A percentile compares a stretch with the other conserved stretches of the same genome.
Conservation (phyloP, 2,329 filamentous ascomycete species). For the Colletotrichum eleusines region DNA sequence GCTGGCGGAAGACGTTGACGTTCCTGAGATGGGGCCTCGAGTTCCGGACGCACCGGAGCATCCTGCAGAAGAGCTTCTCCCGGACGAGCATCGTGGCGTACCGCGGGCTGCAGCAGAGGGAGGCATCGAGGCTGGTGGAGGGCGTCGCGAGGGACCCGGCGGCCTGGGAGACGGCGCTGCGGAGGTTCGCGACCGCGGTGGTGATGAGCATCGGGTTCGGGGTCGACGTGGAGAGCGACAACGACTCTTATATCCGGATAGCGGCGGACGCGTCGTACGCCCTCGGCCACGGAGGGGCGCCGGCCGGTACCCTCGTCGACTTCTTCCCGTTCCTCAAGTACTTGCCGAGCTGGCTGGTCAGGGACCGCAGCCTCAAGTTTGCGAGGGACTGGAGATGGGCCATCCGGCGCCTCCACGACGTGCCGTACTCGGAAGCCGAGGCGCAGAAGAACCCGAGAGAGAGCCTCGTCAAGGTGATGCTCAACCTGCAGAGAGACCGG, state of each 20-base stretch:
- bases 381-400: slow-evolving; percentile 48
- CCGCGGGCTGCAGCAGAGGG: slow-evolving; percentile 45
- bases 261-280: slow-evolving; percentile 43
- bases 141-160: slow-evolving; percentile 49
- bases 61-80: slow-evolving; percentile 58
- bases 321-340: slow-evolving; percentile 58
- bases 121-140: slow-evolving; percentile 44
- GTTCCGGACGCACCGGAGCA: slow-evolving; percentile 58
- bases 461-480: slow-evolving; percentile 45
- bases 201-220: slow-evolving; percentile 60
- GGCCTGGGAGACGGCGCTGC: slow-evolving; percentile 53
- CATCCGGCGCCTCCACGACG: slow-evolving; percentile 57
- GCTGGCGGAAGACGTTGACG: slow-evolving; percentile 59
- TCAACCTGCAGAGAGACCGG: slow-evolving; percentile 45
- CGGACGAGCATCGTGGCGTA: slow-evolving; percentile 52
- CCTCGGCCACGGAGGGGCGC: slow-evolving; percentile 51
- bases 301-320: slow-evolving; percentile 58
- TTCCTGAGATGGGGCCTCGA: slow-evolving; percentile 56
- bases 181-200: slow-evolving; percentile 56
- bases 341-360: slow-evolving; percentile 52
- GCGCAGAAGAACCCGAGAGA: slow-evolving; percentile 4
- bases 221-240: slow-evolving; percentile 51
- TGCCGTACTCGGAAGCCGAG: slow-evolving; percentile 51
- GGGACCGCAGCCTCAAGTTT: slow-evolving; percentile 49
- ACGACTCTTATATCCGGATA: slow-evolving; percentile 51